Conservation (phyloP, 1,284 basidiomycete species). For the Rhodotorula sp. region DNA sequence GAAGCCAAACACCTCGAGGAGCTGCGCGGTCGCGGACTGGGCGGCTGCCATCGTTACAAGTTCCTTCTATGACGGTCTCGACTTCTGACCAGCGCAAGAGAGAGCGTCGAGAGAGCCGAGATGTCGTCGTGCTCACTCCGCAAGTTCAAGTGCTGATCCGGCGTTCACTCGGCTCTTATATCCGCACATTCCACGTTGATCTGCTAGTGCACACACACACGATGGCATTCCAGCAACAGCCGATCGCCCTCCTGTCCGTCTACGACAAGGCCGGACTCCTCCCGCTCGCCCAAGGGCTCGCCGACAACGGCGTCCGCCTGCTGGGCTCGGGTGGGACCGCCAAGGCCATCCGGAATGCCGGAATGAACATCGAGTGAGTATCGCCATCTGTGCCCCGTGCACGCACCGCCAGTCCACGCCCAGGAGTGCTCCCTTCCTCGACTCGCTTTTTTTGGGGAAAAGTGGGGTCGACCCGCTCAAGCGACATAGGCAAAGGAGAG, state of each 20-base stretch:
- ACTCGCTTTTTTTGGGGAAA: not conserved
- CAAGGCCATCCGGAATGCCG: conserved; percentile 93
- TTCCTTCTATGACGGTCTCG: not conserved
- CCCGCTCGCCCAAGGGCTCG: conserved; percentile 81
- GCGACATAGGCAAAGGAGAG: too few species aligned
- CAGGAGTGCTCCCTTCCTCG: not conserved
- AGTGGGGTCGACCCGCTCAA: not conserved
- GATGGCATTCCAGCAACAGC: conserved; percentile 53
- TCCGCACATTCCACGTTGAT: not conserved
- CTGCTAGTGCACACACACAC: not conserved
- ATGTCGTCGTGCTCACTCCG: too few species aligned
- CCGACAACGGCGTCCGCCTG: conserved; percentile 77
- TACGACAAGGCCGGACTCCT: conserved; percentile 94
- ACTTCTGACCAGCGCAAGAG: not conserved
- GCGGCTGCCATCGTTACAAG: not conserved
- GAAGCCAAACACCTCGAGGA: conserved; percentile 38
- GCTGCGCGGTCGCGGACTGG: conserved; percentile 20
- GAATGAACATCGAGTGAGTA: conserved; percentile 80
- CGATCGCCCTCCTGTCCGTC: conserved; percentile 71
- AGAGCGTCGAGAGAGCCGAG: not conserved
- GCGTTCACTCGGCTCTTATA: too few species aligned
- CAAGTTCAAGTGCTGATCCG: too few species aligned
- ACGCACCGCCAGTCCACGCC: too few species aligned
- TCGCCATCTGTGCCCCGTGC: not conserved
- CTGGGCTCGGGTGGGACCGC: conserved; percentile 96